phyloP scores from a whole-genome alignment of 495 filamentous ascomycete species.

The Jackrogersella multiformis region DNA sequence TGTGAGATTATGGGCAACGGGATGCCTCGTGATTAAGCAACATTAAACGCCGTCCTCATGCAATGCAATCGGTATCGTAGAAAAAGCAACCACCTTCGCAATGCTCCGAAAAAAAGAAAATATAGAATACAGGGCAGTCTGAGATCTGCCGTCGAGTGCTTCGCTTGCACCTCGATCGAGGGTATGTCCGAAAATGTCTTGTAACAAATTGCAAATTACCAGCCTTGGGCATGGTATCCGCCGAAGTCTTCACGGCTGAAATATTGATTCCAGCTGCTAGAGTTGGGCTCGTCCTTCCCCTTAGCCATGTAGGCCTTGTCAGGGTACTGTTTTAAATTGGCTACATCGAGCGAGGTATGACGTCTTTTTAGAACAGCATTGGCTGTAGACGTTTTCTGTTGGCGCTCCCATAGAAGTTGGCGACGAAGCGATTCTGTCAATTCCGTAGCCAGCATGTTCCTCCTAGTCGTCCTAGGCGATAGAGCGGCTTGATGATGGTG shows the following conservation, averaged over 20 bases:
- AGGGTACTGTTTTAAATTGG: slow-evolving; percentile 82
- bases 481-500: slow-evolving; percentile 72
- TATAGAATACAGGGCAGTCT: slow-evolving; percentile 55
- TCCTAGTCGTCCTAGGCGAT: slow-evolving; percentile 89
- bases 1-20: slow-evolving; percentile 39
- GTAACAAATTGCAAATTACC: slow-evolving; percentile 50
- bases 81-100: slow-evolving; percentile 49
- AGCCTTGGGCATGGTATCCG: slow-evolving; percentile 64
- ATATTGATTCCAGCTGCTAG: slow-evolving; percentile 63
- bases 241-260: slow-evolving; percentile 57
- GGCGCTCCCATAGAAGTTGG: slow-evolving; percentile 59
- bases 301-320: slow-evolving; percentile 60
- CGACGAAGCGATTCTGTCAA: slow-evolving; percentile 65
- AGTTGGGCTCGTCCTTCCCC: slow-evolving; percentile 52
- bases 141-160: slow-evolving; percentile 46
- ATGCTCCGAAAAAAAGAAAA: slow-evolving; percentile 45
- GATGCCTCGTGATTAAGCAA: slow-evolving; percentile 42
- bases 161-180: slow-evolving; percentile 32
- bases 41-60: slow-evolving; percentile 54
- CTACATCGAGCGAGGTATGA: slow-evolving; percentile 90
- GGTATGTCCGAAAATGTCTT: slow-evolving; percentile 40
- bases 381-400: slow-evolving; percentile 80
- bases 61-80: slow-evolving; percentile 57
- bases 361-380: slow-evolving; percentile 89
- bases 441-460: slow-evolving; percentile 97